A percentile compares a stretch with the other conserved stretches of the same genome.
phyloP scores from a whole-genome alignment of 179 eudicot species.

The Amaranthus tricolor region DNA sequence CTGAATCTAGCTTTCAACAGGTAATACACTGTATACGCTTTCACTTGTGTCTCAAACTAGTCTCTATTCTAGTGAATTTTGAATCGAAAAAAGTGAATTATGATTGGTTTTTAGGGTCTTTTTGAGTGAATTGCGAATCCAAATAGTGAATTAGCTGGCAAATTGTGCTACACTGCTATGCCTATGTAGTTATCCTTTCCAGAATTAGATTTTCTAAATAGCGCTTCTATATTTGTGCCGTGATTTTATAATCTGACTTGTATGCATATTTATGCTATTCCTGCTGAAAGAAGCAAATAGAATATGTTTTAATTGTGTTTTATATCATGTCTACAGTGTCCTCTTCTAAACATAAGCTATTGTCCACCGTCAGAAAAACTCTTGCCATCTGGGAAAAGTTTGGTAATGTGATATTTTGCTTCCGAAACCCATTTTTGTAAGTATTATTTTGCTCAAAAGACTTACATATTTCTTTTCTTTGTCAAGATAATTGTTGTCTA shows the following conservation, averaged over 20 bases:
- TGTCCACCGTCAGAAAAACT: slow-evolving; percentile 88
- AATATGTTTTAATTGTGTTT: slow-evolving; percentile 21
- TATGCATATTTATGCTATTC: no score
- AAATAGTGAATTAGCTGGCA: no score
- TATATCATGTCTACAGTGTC: slow-evolving; percentile 57
- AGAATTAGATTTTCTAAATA: not conserved
- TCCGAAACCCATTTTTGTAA: slow-evolving; percentile 3
- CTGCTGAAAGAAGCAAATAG: not conserved
- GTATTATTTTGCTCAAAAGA: slow-evolving; percentile 3
- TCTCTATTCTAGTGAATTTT: not conserved
- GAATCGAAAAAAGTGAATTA: no score
- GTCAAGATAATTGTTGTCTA: slow-evolving; percentile 71
- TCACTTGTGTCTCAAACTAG: not conserved
- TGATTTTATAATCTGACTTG: not conserved
- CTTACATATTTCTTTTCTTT: slow-evolving; percentile 7
- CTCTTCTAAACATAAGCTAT: slow-evolving; percentile 84
- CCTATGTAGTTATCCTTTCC: not conserved
- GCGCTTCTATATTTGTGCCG: not conserved
- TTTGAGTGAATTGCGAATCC: no score
- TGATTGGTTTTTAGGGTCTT: no score
- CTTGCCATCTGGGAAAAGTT: slow-evolving; percentile 55
- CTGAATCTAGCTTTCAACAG: slow-evolving; percentile 66
- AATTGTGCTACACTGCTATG: not conserved
- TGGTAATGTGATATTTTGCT: slow-evolving; percentile 45
- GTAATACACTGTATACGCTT: slow-evolving; percentile 30